These are phyloP conservation scores for Heliocybe sulcata DNA, from an alignment of 1,284 basidiomycete species.

Conservation along the genomic window DNA sequence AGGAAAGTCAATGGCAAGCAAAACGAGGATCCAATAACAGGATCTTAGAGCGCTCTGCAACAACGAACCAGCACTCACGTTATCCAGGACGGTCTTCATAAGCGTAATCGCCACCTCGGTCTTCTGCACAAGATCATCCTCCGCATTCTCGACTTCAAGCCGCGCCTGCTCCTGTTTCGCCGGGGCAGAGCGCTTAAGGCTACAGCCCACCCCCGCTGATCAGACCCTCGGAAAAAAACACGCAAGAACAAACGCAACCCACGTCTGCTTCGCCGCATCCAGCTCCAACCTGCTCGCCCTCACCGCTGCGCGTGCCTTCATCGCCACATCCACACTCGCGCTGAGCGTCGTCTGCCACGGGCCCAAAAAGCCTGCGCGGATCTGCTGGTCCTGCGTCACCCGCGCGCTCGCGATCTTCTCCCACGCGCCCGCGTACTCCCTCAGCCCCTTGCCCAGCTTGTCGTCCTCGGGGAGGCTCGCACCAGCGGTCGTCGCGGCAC, in stretches of 20 bases:
- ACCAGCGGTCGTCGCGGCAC: no score
- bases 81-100: conserved; percentile 97
- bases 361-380: conserved; percentile 71
- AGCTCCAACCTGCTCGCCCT: conserved; percentile 67
- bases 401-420: conserved; percentile 87
- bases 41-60: no score
- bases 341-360: conserved; percentile 91
- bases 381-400: conserved; percentile 74
- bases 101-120: conserved; percentile 97
- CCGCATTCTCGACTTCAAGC: conserved; percentile 89
- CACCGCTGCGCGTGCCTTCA: conserved; percentile 89
- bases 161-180: conserved; percentile 84
- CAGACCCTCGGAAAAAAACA: not conserved
- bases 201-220: conserved; percentile 27
- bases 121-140: conserved; percentile 94
- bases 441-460: conserved; percentile 72
- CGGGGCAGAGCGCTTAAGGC: conserved; percentile 70
- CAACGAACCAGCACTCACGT: conserved; percentile 64
- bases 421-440: conserved; percentile 77
- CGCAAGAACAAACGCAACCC: conserved; percentile 13
- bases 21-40: no score
- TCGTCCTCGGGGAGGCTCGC: conserved; percentile 50
- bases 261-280: conserved; percentile 55
- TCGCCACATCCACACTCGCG: conserved; percentile 76
- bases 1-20: no score